phyloP scores from a whole-genome alignment of 2,329 filamentous ascomycete species.

The Aspergillus oerlinghausenensis region DNA sequence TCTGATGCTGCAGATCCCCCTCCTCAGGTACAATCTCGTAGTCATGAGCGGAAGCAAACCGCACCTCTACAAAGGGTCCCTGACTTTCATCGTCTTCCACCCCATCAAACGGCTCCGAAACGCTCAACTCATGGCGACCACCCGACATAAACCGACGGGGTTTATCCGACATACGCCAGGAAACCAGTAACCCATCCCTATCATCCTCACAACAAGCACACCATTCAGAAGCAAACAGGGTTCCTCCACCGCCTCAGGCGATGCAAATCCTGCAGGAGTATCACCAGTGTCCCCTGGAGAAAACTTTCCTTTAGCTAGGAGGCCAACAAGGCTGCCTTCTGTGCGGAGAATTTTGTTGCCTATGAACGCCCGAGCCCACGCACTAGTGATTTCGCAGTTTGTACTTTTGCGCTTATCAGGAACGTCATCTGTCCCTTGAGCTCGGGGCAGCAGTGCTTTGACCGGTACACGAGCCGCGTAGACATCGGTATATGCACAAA shows the following conservation, averaged over 20 bases:
- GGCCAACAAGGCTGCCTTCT: slow-evolving; percentile 16
- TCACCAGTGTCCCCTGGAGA: slow-evolving; percentile 17
- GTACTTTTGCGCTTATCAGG: not conserved
- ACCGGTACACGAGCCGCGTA: slow-evolving; percentile 21
- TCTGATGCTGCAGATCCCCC: slow-evolving; percentile 15
- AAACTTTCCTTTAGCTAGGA: slow-evolving; percentile 8
- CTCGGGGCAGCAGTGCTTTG: slow-evolving; percentile 8
- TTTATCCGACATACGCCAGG: slow-evolving; percentile 15
- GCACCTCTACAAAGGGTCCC: slow-evolving; percentile 20
- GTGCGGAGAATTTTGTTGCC: slow-evolving; percentile 10
- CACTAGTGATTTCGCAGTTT: slow-evolving; percentile 9
- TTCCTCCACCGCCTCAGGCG: not conserved
- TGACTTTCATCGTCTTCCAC: slow-evolving; percentile 1
- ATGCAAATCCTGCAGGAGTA: slow-evolving; percentile 7
- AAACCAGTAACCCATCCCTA: slow-evolving; percentile 18
- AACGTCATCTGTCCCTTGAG: not conserved
- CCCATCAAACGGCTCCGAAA: slow-evolving; percentile 18
- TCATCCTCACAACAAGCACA: slow-evolving; percentile 8
- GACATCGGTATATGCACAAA: slow-evolving; percentile 22
- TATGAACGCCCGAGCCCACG: slow-evolving; percentile 22
- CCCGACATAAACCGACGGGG: slow-evolving; percentile 20
- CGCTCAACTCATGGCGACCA: slow-evolving; percentile 23
- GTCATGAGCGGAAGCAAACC: slow-evolving; percentile 24
- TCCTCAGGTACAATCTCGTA: slow-evolving; percentile 21
- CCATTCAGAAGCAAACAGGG: slow-evolving; percentile 19